A percentile compares a stretch with the other conserved stretches of the same genome.
phyloP scores from a whole-genome alignment of 768 basidiomycete species.

The Leccinum uliginosum region DNA sequence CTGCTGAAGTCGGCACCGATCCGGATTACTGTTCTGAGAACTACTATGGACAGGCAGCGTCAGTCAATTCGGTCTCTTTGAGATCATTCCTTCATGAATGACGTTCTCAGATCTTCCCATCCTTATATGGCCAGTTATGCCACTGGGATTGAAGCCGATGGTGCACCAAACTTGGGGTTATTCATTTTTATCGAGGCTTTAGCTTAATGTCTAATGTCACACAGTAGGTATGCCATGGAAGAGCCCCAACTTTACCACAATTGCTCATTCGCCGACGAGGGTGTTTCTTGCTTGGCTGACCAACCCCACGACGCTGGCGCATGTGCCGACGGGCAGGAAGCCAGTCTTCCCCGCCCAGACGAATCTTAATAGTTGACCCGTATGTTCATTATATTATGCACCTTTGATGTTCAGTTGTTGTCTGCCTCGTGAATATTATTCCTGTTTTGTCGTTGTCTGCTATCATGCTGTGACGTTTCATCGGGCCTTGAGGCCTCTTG shows the following conservation, averaged over 20 bases:
- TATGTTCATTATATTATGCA: constrained; percentile 3
- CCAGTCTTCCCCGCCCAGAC: background rate
- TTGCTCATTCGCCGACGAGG: background rate
- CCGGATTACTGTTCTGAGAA: constrained; percentile 3
- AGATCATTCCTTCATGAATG: constrained; percentile 1
- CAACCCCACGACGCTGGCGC: background rate
- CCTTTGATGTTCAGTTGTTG: background rate
- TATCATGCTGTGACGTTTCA: background rate
- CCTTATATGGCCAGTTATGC: constrained; percentile 6
- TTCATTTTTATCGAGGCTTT: constrained; percentile 9
- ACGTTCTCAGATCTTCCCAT: background rate
- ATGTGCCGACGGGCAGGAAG: constrained; percentile 2
- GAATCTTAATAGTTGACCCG: constrained; percentile 8
- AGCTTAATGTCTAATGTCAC: constrained; percentile 9
- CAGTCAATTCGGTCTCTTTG: constrained; percentile 1
- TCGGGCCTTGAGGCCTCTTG: constrained; percentile 1
- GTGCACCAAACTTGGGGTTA: constrained; percentile 10
- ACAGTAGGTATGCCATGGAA: constrained; percentile 11
- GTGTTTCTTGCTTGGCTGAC: background rate
- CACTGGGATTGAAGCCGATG: background rate
- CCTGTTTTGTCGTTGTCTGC: background rate
- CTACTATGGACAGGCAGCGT: constrained; percentile 13
- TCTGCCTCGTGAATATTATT: background rate
- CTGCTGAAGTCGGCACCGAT: background rate
- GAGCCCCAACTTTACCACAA: background rate